Evolutionary conservation across 257 asterid genomes (phyloP).

Genomic region (Nyctanthes arbortristis): DNA sequence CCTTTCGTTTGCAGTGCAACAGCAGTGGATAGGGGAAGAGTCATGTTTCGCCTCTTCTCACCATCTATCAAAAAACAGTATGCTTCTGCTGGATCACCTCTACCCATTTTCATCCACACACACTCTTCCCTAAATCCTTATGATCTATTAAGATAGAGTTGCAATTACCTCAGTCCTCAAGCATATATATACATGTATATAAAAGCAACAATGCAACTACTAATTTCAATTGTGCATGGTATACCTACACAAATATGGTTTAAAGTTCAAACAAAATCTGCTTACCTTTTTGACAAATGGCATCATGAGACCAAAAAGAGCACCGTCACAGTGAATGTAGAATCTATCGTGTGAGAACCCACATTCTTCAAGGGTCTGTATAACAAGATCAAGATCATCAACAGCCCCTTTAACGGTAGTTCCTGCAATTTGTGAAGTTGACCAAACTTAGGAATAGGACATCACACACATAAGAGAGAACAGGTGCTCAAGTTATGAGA

Average conservation of each 20-base stretch:
- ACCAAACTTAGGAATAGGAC: conserved; percentile 18
- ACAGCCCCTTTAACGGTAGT: conserved; percentile 99
- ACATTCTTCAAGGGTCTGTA: conserved; percentile 80
- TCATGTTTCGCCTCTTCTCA: background rate
- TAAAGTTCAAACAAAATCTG: conserved; percentile 12
- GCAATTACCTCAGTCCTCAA: background rate
- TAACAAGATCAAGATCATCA: conserved; percentile 96
- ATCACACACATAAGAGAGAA: background rate
- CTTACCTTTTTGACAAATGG: conserved; percentile 91
- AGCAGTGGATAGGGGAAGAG: background rate
- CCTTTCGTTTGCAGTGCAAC: background rate
- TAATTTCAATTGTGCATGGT: conserved; percentile 3
- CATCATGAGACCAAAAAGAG: conserved; percentile 97
- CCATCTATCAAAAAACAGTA: conserved; percentile 8
- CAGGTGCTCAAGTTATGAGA: conserved; percentile 8
- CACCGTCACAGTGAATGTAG: conserved; percentile 98
- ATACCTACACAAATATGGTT: background rate
- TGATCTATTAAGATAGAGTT: background rate
- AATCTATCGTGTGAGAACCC: conserved; percentile 81
- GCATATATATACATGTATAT: background rate
- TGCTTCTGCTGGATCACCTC: conserved; percentile 2
- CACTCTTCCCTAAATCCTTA: background rate
- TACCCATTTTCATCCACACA: background rate
- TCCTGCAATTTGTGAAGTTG: conserved; percentile 52
- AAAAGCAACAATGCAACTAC: background rate